Conservation (phyloP, 2,329 filamentous ascomycete species). For the Rutstroemia sp. region DNA sequence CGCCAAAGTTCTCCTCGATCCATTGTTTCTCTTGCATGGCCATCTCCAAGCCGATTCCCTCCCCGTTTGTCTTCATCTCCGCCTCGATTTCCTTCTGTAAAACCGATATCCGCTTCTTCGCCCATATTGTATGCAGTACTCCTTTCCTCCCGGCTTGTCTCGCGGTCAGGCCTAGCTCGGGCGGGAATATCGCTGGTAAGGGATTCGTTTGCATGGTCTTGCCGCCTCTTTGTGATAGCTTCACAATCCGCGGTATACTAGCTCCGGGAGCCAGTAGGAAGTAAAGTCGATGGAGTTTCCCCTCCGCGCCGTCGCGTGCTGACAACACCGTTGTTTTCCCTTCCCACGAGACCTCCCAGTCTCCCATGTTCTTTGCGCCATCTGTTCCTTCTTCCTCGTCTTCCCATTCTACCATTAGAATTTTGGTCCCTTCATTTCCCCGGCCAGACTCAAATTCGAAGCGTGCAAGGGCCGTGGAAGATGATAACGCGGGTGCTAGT, state of each 20-base stretch:
- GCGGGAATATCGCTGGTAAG: slow-evolving; percentile 78
- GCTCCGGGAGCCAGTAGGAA: slow-evolving; percentile 71
- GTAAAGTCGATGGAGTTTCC: slow-evolving; percentile 56
- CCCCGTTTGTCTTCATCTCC: slow-evolving; percentile 66
- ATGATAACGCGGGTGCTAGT: slow-evolving; percentile 35
- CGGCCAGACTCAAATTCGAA: slow-evolving; percentile 79
- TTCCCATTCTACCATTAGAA: slow-evolving; percentile 91
- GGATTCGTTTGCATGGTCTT: slow-evolving; percentile 61
- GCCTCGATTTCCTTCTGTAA: slow-evolving; percentile 69
- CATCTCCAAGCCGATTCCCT: slow-evolving; percentile 81
- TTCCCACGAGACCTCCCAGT: slow-evolving; percentile 78
- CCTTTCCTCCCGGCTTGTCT: slow-evolving; percentile 66
- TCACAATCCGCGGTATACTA: slow-evolving; percentile 64
- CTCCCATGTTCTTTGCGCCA: slow-evolving; percentile 33
- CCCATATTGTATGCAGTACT: slow-evolving; percentile 81
- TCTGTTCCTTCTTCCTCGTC: slow-evolving; percentile 38
- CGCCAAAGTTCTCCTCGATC: slow-evolving; percentile 70
- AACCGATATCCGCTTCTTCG: slow-evolving; percentile 69
- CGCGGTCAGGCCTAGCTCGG: slow-evolving; percentile 61
- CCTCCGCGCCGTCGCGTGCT: slow-evolving; percentile 28
- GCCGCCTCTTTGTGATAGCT: slow-evolving; percentile 43
- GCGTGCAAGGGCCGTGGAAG: slow-evolving; percentile 61
- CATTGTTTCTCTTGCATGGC: slow-evolving; percentile 75
- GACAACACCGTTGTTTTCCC: slow-evolving; percentile 68
- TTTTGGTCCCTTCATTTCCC: slow-evolving; percentile 79